Evolutionary conservation across 306 rosid species (phyloP).

Genomic region (Cajanus cajan): DNA sequence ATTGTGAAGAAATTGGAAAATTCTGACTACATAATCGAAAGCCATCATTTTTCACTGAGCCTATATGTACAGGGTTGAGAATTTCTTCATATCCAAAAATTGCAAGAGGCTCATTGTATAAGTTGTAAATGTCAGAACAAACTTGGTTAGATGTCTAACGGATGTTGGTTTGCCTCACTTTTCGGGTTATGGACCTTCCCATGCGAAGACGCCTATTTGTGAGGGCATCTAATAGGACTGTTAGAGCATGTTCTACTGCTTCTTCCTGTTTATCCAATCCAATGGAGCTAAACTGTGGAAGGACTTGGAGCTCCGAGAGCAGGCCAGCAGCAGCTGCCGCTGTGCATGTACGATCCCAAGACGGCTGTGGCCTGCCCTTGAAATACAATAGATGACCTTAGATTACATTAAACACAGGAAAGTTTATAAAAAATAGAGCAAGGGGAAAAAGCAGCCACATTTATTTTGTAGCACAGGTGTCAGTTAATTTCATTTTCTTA

Average conservation of each 20-base stretch:
- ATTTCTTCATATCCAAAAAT: constrained; percentile 30
- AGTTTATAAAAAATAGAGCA: neutral
- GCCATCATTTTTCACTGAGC: constrained; percentile 1
- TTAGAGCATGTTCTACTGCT: constrained; percentile 63
- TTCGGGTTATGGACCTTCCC: constrained; percentile 91
- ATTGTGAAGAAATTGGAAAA: neutral
- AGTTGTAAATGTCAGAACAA: constrained; percentile 13
- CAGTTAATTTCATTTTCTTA: constrained; percentile 33
- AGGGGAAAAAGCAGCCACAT: neutral
- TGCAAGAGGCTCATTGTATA: constrained; percentile 19
- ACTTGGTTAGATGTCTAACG: constrained; percentile 38
- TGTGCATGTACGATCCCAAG: constrained; percentile 97
- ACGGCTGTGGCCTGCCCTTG: constrained; percentile 83
- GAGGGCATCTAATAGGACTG: constrained; percentile 67
- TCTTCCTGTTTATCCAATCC: constrained; percentile 68
- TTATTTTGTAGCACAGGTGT: neutral
- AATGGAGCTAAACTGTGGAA: constrained; percentile 51
- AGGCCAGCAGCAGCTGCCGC: constrained; percentile 83
- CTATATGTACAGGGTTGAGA: constrained; percentile 16
- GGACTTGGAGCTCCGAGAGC: constrained; percentile 72
- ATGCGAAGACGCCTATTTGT: constrained; percentile 78
- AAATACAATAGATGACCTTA: constrained; percentile 15
- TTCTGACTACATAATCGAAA: constrained; percentile 2
- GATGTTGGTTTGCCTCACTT: constrained; percentile 60
- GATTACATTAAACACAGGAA: neutral